Percentiles rank a stretch among this genome's conserved stretches.
Conservation (phyloP, 495 filamentous ascomycete species). For the Penicillium arizonense region DNA sequence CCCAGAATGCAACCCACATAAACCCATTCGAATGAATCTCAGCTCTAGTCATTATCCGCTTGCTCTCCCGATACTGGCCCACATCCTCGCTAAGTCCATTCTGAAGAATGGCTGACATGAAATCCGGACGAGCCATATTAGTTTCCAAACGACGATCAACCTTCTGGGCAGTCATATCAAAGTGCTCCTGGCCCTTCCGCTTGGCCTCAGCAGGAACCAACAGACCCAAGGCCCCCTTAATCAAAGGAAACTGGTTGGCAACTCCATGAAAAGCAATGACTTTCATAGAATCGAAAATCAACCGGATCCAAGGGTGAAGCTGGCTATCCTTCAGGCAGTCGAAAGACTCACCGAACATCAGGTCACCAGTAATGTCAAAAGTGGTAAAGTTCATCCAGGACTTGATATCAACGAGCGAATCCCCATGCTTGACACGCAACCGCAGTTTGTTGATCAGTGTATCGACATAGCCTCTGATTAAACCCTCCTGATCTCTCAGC, state of each 20-base stretch:
- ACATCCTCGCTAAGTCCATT: conserved; percentile 22
- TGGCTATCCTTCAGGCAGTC: conserved; percentile 39
- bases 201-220: conserved; percentile 12
- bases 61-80: conserved; percentile 13
- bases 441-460: conserved; percentile 34
- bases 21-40: conserved; percentile 30
- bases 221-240: conserved; percentile 11
- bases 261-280: conserved; percentile 16
- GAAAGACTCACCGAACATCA: conserved; percentile 53
- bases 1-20: conserved; percentile 14
- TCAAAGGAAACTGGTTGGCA: conserved; percentile 30
- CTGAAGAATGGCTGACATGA: conserved; percentile 27
- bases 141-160: conserved; percentile 19
- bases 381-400: conserved; percentile 37
- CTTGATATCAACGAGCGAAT: conserved; percentile 18
- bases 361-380: conserved; percentile 50
- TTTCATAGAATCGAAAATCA: conserved; percentile 37
- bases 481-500: conserved; percentile 34
- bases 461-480: conserved; percentile 39
- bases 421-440: neutral
- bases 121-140: conserved; percentile 18
- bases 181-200: conserved; percentile 18
- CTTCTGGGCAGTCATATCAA: conserved; percentile 22
- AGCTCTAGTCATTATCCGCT: conserved; percentile 22
- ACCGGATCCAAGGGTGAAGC: conserved; percentile 47